Evolutionary conservation across 805 yeast species (phyloP).

Genomic region (Saccharomyces mikatae): DNA sequence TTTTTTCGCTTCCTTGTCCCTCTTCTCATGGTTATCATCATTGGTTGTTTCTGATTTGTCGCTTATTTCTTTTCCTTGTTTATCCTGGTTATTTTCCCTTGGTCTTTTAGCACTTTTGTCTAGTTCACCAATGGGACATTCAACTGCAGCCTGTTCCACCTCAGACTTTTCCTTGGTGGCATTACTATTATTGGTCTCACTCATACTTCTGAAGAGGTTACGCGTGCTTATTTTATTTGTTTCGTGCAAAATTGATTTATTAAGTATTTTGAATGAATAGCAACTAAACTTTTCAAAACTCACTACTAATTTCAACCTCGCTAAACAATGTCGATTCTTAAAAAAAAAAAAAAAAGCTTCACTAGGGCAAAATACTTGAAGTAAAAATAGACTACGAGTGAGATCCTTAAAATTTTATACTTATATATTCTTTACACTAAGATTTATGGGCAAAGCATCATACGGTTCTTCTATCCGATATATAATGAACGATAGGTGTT

Average conservation of each 20-base stretch:
- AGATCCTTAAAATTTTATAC: background rate
- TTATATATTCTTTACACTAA: background rate
- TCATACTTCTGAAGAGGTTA: background rate
- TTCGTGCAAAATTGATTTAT: background rate
- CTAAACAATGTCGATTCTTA: background rate
- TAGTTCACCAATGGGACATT: background rate
- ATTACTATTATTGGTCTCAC: background rate
- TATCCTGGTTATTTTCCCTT: conserved; percentile 18
- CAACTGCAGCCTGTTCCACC: background rate
- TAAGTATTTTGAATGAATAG: background rate
- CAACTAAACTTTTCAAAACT: background rate
- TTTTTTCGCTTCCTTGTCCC: background rate
- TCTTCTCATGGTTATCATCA: background rate
- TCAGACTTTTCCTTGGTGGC: background rate
- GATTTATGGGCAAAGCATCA: conserved; percentile 23
- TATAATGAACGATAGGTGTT: conserved; percentile 79
- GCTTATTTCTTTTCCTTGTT: conserved; percentile 4
- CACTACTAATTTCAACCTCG: background rate
- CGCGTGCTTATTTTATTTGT: background rate
- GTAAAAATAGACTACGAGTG: background rate
- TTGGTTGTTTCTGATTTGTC: conserved; percentile 1
- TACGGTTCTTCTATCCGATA: conserved; percentile 78
- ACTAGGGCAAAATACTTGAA: background rate
- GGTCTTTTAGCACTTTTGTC: conserved; percentile 3
- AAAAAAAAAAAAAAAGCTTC: background rate